Base-by-base conservation (phyloP, 441 rosid species). In the Pelargonium cotyledonis region DNA sequence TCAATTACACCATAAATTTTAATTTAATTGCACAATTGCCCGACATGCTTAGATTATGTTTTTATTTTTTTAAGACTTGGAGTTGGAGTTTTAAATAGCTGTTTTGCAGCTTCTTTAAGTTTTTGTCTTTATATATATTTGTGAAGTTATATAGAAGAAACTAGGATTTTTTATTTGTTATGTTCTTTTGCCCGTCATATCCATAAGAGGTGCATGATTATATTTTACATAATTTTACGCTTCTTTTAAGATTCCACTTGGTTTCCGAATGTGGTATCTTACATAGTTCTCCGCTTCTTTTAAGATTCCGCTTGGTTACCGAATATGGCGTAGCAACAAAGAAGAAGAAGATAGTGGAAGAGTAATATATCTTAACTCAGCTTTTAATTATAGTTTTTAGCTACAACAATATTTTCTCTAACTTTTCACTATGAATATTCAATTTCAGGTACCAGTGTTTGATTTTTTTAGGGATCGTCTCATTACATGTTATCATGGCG, bases 291-390 rank as follows among this genome's bases (percentile, higher is more conserved):
- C 47, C 12, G 55, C 14, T 47, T 47, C n/a, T 3, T 47, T 15
- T 47, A 47, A 51, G 58, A 18, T 18, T 51, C 58, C 58, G 15
- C 15, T 51, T 14, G 58, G 58, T 14, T 5, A n/a, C 16, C 58
- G 58, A 51, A 18, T 51, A 18, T 51, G 58, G 58, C 58, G 58
- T n/a, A n/a, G 16, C 58, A 51, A 14, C 58, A 51, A 51, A n/a
- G 58, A 51, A 51, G 58, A 51, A 15, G 58, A 51, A 51, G 19
- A 51, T 5, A 51, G 16, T 14, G 58, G 58, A 51, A n/a, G 58
- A 51, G 58, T 51, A 51, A 51, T 18, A 51, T 15, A 51, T 51
- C 58, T 51, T 51, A 5, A 51, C 58, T 51, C 18, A 3, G 58
- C 14, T 14, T 5, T 4, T 51, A 18, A n/a, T n/a, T 31, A 31